Conservation (phyloP, 768 basidiomycete species). For the Podaxis mareebaensis region DNA sequence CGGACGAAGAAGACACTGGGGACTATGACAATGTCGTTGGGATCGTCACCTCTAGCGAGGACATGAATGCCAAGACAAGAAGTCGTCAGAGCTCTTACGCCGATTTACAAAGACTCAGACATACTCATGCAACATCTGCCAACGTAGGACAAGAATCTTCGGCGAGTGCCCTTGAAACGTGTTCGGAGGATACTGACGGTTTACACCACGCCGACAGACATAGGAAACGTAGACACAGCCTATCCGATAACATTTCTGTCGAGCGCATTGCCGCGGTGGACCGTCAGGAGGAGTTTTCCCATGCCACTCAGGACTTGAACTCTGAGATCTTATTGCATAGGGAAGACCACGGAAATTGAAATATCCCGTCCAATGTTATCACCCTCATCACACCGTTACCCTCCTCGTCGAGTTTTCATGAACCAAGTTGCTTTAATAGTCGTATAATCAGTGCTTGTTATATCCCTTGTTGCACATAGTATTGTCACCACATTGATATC, state of each 20-base stretch:
- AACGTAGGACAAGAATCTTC: constrained; percentile 13
- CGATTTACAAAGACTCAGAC: constrained; percentile 71
- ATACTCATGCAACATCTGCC: constrained; percentile 28
- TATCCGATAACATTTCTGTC: constrained; percentile 66
- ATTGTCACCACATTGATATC: background rate
- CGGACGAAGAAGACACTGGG: constrained; percentile 85
- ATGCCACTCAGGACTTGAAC: constrained; percentile 70
- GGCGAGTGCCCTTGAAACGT: constrained; percentile 18
- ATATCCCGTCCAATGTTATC: background rate
- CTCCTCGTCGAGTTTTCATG: background rate
- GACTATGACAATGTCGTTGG: constrained; percentile 91
- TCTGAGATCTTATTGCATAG: constrained; percentile 48
- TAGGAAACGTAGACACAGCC: constrained; percentile 59
- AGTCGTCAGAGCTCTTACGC: constrained; percentile 78
- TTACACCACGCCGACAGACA: constrained; percentile 45
- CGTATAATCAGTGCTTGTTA: background rate
- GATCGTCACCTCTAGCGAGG: constrained; percentile 57
- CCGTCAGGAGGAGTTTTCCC: constrained; percentile 54
- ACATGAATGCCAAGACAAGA: constrained; percentile 40
- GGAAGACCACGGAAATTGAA: constrained; percentile 22
- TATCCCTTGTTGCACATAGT: background rate
- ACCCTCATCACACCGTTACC: background rate
- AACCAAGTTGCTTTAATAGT: background rate
- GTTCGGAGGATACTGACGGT: constrained; percentile 36
- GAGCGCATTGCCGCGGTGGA: constrained; percentile 62